These are phyloP conservation scores for Kurtzmaniella natalensis DNA, from an alignment of 1,139 yeast genomes.

Conservation along the genomic window DNA sequence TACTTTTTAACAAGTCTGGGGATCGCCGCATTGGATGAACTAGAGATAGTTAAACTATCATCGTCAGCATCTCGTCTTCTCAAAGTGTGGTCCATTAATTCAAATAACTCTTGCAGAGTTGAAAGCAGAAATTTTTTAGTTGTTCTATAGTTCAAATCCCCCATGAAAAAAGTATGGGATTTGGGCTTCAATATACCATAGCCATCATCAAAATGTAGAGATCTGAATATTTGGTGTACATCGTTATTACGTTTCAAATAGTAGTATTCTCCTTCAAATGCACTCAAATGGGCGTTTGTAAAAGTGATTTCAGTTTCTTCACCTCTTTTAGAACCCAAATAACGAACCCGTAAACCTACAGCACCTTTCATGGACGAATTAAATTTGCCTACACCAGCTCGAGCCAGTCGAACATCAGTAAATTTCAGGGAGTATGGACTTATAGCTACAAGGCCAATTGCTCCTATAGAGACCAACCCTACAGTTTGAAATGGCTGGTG, in stretches of 20 bases:
- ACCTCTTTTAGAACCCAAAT: slow-evolving; percentile 10
- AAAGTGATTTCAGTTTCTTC: slow-evolving; percentile 47
- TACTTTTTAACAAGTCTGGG: slow-evolving; percentile 25
- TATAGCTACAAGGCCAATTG: slow-evolving; percentile 58
- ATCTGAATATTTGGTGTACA: slow-evolving; percentile 44
- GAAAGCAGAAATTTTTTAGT: slow-evolving; percentile 19
- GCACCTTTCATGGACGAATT: slow-evolving; percentile 74
- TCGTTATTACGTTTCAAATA: slow-evolving; percentile 50
- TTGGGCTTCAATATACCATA: slow-evolving; percentile 51
- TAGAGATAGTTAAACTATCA: not conserved
- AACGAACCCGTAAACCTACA: slow-evolving; percentile 51
- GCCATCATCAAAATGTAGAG: slow-evolving; percentile 59
- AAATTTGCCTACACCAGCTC: slow-evolving; percentile 52
- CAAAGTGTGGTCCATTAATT: slow-evolving; percentile 22
- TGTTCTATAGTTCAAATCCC: slow-evolving; percentile 79
- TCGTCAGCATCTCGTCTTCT: slow-evolving; percentile 1
- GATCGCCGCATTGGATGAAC: slow-evolving; percentile 9
- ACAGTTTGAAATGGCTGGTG: slow-evolving; percentile 40
- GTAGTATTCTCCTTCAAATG: slow-evolving; percentile 62
- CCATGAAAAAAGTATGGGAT: slow-evolving; percentile 66
- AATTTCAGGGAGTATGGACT: slow-evolving; percentile 39
- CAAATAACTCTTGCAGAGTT: slow-evolving; percentile 15
- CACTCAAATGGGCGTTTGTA: slow-evolving; percentile 68
- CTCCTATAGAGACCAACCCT: slow-evolving; percentile 53
- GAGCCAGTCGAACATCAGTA: slow-evolving; percentile 22